These are phyloP conservation scores for Rhinocladiella similis DNA, from an alignment of 2,329 filamentous ascomycete genomes.

Conservation along the genomic window DNA sequence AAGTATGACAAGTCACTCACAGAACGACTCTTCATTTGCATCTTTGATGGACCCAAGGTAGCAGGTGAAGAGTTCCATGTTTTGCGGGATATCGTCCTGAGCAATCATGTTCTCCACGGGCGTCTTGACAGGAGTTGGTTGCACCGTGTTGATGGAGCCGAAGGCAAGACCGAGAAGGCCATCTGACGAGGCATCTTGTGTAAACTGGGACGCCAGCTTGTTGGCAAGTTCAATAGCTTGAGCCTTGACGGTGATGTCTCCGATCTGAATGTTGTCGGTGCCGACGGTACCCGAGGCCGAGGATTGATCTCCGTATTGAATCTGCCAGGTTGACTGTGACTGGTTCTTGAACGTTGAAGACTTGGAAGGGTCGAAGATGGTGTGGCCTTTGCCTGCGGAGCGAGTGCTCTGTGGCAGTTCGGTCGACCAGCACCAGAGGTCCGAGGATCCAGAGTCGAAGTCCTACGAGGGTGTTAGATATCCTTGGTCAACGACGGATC, in stretches of 20 bases:
- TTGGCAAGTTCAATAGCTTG: conserved; percentile 8
- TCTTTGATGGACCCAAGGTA: conserved; percentile 61
- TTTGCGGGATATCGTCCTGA: conserved; percentile 55
- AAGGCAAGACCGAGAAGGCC: conserved; percentile 63
- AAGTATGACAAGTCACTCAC: conserved; percentile 1
- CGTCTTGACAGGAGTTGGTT: conserved; percentile 56
- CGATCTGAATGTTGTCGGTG: conserved; percentile 62
- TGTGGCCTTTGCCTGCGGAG: conserved; percentile 45
- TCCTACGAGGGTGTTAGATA: conserved; percentile 36
- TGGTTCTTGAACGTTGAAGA: conserved; percentile 60
- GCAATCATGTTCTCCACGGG: conserved; percentile 70
- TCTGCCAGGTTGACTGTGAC: conserved; percentile 60
- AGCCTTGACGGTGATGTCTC: conserved; percentile 55
- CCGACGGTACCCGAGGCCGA: conserved; percentile 66
- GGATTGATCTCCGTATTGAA: conserved; percentile 69
- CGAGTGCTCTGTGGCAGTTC: conserved; percentile 44
- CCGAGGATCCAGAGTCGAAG: conserved; percentile 71
- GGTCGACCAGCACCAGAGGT: conserved; percentile 66
- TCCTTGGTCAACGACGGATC: neutral
- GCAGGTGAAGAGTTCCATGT: conserved; percentile 62
- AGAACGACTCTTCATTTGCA: conserved; percentile 33
- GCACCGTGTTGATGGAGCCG: conserved; percentile 64
- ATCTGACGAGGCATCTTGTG: conserved; percentile 51
- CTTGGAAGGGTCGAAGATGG: conserved; percentile 60
- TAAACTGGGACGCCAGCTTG: conserved; percentile 49